These are phyloP conservation scores for Phylloporus sp. DNA, from an alignment of 768 basidiomycete genomes.

Conservation along the genomic window DNA sequence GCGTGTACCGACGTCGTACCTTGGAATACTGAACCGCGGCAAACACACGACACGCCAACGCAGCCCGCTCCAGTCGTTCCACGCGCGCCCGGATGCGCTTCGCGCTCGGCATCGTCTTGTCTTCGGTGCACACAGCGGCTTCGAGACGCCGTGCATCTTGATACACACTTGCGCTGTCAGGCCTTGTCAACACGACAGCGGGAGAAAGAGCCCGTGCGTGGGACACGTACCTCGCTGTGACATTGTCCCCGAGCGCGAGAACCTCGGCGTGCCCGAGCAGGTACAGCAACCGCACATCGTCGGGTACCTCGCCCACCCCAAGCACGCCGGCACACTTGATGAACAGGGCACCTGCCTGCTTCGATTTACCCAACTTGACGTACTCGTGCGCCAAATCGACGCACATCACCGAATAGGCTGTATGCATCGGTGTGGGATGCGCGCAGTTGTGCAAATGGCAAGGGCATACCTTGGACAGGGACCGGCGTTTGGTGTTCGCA, in stretches of 20 bases:
- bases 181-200: neutral
- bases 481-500: constrained; percentile 44
- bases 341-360: constrained; percentile 63
- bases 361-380: constrained; percentile 65
- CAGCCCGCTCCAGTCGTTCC: constrained; percentile 59
- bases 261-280: constrained; percentile 64
- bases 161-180: constrained; percentile 46
- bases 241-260: constrained; percentile 55
- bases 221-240: constrained; percentile 51
- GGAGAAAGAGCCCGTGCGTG: too few relatives aligned
- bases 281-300: constrained; percentile 50
- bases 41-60: constrained; percentile 65
- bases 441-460: neutral
- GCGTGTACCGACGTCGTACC: too few relatives aligned
- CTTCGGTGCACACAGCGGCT: constrained; percentile 35
- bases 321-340: constrained; percentile 47
- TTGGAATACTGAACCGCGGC: constrained; percentile 62
- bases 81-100: constrained; percentile 59
- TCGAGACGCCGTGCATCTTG: constrained; percentile 53
- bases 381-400: constrained; percentile 78
- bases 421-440: neutral
- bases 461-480: constrained; percentile 44
- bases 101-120: constrained; percentile 46
- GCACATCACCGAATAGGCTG: constrained; percentile 61
- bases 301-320: constrained; percentile 41